A percentile compares a stretch with the other conserved stretches of the same genome.
These are phyloP conservation scores for Cutaneotrichosporon sp. DNA, from an alignment of 1,284 basidiomycete species.

Conservation along the genomic window DNA sequence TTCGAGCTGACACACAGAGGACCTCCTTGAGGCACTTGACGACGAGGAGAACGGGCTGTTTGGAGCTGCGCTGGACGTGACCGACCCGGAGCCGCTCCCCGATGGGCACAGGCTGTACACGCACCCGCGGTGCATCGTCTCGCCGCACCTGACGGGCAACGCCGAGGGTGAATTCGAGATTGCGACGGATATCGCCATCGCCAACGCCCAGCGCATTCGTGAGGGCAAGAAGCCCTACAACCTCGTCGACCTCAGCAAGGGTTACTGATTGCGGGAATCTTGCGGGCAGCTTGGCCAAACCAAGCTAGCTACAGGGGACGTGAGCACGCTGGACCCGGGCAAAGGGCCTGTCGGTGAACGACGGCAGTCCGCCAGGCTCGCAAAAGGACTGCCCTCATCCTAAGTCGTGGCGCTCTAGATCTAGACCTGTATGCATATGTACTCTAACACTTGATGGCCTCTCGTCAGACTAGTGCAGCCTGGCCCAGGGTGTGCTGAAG, in stretches of 20 bases:
- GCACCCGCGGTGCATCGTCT: conserved; percentile 37
- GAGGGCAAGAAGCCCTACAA: conserved; percentile 29
- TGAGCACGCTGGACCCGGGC: not conserved
- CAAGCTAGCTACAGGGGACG: not conserved
- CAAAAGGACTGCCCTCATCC: too few species aligned
- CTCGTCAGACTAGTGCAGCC: not conserved
- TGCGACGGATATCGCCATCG: conserved; percentile 40
- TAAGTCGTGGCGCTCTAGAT: not conserved
- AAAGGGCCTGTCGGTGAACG: too few species aligned
- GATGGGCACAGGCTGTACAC: conserved; percentile 32
- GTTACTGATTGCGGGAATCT: conserved; percentile 21
- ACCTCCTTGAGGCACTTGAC: conserved; percentile 31
- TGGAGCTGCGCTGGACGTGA: conserved; percentile 42
- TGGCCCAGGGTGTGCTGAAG: conserved; percentile 9
- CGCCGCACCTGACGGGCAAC: conserved; percentile 37
- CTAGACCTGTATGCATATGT: not conserved
- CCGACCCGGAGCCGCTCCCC: conserved; percentile 43
- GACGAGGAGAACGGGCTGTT: conserved; percentile 23
- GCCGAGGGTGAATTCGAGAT: conserved; percentile 36
- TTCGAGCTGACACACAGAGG: conserved; percentile 23
- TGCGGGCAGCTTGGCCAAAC: not conserved
- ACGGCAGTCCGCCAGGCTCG: too few species aligned
- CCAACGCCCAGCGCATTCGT: conserved; percentile 35
- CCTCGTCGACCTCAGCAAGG: conserved; percentile 31
- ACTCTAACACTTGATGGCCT: not conserved